Base-by-base conservation (phyloP, 345 rosid genomes). In the Syzygium grande region DNA sequence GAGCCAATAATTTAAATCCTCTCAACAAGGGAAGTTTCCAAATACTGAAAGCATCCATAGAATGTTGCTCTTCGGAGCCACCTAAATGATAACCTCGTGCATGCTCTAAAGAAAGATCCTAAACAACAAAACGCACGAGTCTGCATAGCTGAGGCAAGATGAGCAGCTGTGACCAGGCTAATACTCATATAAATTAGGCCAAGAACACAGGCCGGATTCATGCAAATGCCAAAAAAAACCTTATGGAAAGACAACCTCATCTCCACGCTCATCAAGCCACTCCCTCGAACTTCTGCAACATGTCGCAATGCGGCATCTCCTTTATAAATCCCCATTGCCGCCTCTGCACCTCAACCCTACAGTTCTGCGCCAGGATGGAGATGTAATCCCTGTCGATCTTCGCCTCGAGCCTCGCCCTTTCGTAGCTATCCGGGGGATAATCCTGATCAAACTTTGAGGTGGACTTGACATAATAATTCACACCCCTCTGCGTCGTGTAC, bases 311-410 rank as follows among this genome's bases (percentile, higher is more conserved):
- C 56, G 99, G 99, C 22, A 95, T 96, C 92, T 96, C 99, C 22
- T 92, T 92, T 38, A 97, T 87, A 86, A 95, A 95, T 4, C 99
- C 99, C 99, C 98, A 96, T 88, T 94, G 99, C 88, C 93, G 89
- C 89, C 99, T 92, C 93, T 95, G 98, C 92, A 95, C 29, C 92
- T 98, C 99, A 58, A 87, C 88, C 92, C 99, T 90, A 90, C 99
- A 98, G 88, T 96, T 94, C 91, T 98, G 98, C 1, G 95, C 51
- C 84, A 98, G 94, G 85, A 90, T 63, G 38, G 94, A 91, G 22
- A 93, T 93, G 87, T 98, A 98, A 90, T 98, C 99, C 88, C 91
- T 95, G 54, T 98, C 99, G 58, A 98, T 95, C 43, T 90, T 91
- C 51, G 68, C 91, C 88, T 98, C 99, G 9, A 98, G 51, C 16